Conservation (phyloP, 1,284 basidiomycete genomes). For the Apiotrichum brassicae region DNA sequence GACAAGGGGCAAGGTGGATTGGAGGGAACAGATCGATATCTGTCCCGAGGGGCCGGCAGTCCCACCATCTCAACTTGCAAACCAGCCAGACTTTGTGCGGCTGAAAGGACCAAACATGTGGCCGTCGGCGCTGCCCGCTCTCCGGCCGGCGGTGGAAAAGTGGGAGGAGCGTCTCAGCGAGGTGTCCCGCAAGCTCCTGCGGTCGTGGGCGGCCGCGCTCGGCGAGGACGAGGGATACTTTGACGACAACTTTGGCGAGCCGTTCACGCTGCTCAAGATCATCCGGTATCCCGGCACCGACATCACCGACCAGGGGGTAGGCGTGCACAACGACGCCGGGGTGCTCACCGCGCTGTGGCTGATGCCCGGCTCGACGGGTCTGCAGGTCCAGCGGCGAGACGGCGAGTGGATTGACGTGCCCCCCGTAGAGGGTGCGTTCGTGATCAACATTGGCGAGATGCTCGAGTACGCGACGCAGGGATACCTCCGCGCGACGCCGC, state of each 20-base stretch:
- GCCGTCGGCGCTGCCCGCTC: constrained; percentile 7
- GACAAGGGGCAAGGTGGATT: constrained; percentile 11
- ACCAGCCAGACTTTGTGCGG: constrained; percentile 2
- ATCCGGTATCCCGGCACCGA: constrained; percentile 8
- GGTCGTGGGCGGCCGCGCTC: constrained; percentile 12
- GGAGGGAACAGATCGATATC: constrained; percentile 17
- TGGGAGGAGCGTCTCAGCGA: constrained; percentile 4
- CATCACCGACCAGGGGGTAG: constrained; percentile 10
- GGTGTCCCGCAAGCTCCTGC: constrained; percentile 5
- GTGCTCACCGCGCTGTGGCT: constrained; percentile 14
- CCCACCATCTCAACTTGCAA: neutral
- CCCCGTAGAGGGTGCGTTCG: constrained; percentile 64
- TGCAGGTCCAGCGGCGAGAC: constrained; percentile 8
- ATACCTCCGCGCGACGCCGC: constrained; percentile 14
- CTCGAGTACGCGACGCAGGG: constrained; percentile 23
- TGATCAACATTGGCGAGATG: constrained; percentile 62
- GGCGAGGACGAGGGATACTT: constrained; percentile 11
- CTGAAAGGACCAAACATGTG: constrained; percentile 15
- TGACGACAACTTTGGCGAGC: constrained; percentile 12
- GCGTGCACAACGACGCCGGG: constrained; percentile 16
- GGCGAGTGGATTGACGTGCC: constrained; percentile 69
- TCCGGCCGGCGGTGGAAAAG: constrained; percentile 2
- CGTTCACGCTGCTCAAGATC: constrained; percentile 18
- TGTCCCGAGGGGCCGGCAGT: constrained; percentile 7
- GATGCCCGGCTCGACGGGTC: constrained; percentile 3